These are phyloP conservation scores for Termitomyces sp. DNA, from an alignment of 768 basidiomycete genomes.

Conservation along the genomic window DNA sequence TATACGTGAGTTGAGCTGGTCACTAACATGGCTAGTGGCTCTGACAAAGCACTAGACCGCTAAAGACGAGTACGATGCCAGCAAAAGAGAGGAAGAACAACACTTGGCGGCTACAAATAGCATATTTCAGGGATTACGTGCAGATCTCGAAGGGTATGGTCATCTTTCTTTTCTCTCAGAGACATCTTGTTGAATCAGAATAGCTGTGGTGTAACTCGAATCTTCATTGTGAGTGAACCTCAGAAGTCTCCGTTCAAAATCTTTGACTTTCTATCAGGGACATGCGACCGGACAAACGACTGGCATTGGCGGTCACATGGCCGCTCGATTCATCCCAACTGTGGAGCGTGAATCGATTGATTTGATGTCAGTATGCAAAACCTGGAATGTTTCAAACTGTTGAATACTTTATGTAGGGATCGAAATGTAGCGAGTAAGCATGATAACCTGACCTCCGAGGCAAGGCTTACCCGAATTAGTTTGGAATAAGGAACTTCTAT, in stretches of 20 bases:
- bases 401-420: conserved; percentile 44
- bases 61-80: conserved; percentile 75
- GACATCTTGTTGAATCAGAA: conserved; percentile 1
- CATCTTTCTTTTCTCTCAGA: not conserved
- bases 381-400: not conserved
- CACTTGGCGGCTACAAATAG: conserved; percentile 63
- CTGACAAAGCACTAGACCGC: conserved; percentile 50
- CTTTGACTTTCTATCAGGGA: conserved; percentile 46
- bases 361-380: conserved; percentile 54
- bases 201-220: conserved; percentile 62
- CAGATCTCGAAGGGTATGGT: conserved; percentile 75
- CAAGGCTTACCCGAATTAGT: conserved; percentile 31
- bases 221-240: conserved; percentile 69
- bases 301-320: conserved; percentile 59
- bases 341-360: conserved; percentile 95
- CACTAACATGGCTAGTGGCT: not conserved
- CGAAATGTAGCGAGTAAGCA: conserved; percentile 69
- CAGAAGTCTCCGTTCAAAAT: not conserved
- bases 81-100: conserved; percentile 59
- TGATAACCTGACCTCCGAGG: conserved; percentile 1
- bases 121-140: conserved; percentile 82
- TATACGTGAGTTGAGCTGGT: conserved; percentile 55
- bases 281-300: conserved; percentile 93
- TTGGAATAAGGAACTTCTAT: conserved; percentile 90
- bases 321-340: conserved; percentile 89